Evolutionary conservation across 768 basidiomycete species (phyloP), one percentile per base, ranked within the genome.

Genomic region (Daedalea quercina): DNA sequence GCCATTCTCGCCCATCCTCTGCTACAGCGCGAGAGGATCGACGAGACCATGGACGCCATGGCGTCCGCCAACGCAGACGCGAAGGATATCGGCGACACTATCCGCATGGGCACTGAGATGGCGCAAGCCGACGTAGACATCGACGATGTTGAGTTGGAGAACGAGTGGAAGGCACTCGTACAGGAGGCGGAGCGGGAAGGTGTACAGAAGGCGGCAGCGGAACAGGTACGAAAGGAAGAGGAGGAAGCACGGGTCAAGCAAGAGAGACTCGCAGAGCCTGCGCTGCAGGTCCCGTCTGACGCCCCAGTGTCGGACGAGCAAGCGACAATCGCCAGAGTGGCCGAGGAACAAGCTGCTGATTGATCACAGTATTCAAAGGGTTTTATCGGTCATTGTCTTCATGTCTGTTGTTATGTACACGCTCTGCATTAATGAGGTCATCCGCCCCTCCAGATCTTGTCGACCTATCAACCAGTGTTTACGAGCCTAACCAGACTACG

Each of bases 11-110:
- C 85, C 8, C 83, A 95, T 59, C 92, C 94, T 0, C 82, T 82
- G 0, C 73, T 98, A 12, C 82, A 85, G 55, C 78, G 81, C n/a
- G 84, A 84, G 15, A 78, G 76, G 47, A 81, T 98, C 44, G 89
- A 95, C 52, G 77, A 81, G 59, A 95, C 93, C 2, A 85, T 95
- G 80, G 90, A 94, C 23, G 86, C 84, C 9, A 76, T 98, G 59
- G 85, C 89, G 0, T 86, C 87, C 55, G 88, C 87, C 1, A 85
- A 90, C 57, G 80, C 84, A 1, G 84, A 93, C 61, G 90, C 91
- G 41, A 75, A 75, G 35, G 94, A 96, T 60, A 74, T 96, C 15
- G 88, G 95, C 58, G 80, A 88, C 26, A 81, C 84, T 2, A 81
- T 97, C 44, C 75, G 76, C 54, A 66, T 82, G 35, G 87, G 86